These are phyloP conservation scores for Myochromella boudieri DNA, from an alignment of 768 basidiomycete genomes.

Conservation along the genomic window DNA sequence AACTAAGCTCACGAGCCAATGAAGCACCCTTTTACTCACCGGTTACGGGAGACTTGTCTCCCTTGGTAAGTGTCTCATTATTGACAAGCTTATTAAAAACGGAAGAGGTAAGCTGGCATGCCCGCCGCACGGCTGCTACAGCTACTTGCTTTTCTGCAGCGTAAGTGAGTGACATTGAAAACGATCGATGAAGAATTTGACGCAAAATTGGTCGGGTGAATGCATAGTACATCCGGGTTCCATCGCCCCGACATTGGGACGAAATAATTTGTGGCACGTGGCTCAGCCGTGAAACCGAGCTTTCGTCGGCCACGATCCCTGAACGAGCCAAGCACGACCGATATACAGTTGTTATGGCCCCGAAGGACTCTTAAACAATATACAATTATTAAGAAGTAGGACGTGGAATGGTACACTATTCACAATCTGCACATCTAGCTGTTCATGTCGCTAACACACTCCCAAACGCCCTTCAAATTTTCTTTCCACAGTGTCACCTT, in stretches of 20 bases:
- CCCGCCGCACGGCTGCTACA: constrained; percentile 82
- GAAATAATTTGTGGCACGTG: background rate
- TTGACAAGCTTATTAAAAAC: constrained; percentile 86
- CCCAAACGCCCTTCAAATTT: constrained; percentile 92
- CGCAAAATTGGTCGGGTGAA: constrained; percentile 14
- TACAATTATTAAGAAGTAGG: background rate
- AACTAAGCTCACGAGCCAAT: background rate
- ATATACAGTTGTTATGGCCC: too few relatives aligned
- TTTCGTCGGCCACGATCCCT: too few relatives aligned
- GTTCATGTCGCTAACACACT: constrained; percentile 94
- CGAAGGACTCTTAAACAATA: too few relatives aligned
- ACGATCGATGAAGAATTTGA: constrained; percentile 17
- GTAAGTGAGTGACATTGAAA: constrained; percentile 54
- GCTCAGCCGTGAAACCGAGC: too few relatives aligned
- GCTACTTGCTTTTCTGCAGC: constrained; percentile 78
- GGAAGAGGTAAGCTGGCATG: constrained; percentile 77
- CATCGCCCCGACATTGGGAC: constrained; percentile 1
- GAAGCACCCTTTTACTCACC: constrained; percentile 38
- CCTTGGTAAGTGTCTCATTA: constrained; percentile 85
- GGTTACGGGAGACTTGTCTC: constrained; percentile 91
- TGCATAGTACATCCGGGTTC: constrained; percentile 13
- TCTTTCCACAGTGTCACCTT: constrained; percentile 99
- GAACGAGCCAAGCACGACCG: too few relatives aligned
- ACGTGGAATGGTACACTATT: constrained; percentile 4
- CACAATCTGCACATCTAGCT: constrained; percentile 44